Evolutionary conservation across 2,329 filamentous ascomycete genomes (phyloP), one percentile per base, ranked within the genome.

Genomic region (Beauveria bassiana): DNA sequence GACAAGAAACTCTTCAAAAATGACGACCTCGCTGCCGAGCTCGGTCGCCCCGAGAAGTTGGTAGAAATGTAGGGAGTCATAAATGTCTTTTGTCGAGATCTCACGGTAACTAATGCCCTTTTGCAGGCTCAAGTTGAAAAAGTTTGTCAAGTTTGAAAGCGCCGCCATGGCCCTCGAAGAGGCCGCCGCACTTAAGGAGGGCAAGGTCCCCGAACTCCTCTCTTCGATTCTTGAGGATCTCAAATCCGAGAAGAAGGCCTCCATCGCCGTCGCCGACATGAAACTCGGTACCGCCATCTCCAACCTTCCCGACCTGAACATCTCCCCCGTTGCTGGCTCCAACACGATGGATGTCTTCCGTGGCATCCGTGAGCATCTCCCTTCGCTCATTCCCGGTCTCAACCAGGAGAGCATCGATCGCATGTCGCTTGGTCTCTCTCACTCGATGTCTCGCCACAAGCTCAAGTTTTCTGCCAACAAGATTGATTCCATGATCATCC

Each of bases 401-500:
- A 80, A 89, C 54, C 87, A 91, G 58, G 85, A 91, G 71, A 93
- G 95, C 73, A 86, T 98, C 72, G 89, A 91, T 72, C 95, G 92
- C 70, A 98, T 98, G 90, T 88, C 91, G 26, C 85, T 99, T 63
- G 95, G 95, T 86, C 87, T 99, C 56, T 96, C 93, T 42, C 95
- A 99, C 80, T 97, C 93, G 61, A 87, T 99, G 71, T 96, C 93
- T 53, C 88, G 93, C 66, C 93, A 99, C 80, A 98, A 96, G 83
- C 86, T 99, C 72, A 97, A 97, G 82, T 99, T 99, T 79, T 96
- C 91, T 9, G 89, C 93, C 62, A 93, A 99, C 73, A 99, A 99
- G 83, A 93, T 99, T 68, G 95, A 99, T 74, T 95, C 95, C 57
- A 99, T 99, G 95, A 96, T 99, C 72, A 93, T 99, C 62, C 95